Conservation (phyloP, 1,139 yeast species). For the Lizanozyma gosingica region DNA sequence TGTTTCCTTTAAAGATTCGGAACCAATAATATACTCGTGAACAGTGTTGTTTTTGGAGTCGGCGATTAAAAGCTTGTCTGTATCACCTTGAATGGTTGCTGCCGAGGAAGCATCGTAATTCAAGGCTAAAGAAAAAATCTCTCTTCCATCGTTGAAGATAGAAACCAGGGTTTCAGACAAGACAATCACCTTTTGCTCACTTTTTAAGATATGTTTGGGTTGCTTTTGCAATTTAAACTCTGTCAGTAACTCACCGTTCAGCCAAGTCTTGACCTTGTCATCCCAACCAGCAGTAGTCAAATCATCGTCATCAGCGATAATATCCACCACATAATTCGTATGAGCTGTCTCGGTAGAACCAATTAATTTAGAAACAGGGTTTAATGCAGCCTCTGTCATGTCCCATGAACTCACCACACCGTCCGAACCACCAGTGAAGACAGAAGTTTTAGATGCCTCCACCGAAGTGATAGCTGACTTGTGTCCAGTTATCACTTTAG, state of each 20-base stretch:
- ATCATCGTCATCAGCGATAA: conserved; percentile 16
- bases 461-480: conserved; percentile 67
- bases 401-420: conserved; percentile 66
- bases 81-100: conserved; percentile 28
- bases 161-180: conserved; percentile 41
- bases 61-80: conserved; percentile 38
- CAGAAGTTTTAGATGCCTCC: conserved; percentile 12
- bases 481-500: conserved; percentile 57
- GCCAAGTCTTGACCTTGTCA: conserved; percentile 53
- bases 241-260: conserved; percentile 16
- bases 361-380: conserved; percentile 18
- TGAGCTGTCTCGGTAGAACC: conserved; percentile 34
- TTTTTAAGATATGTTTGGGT: conserved; percentile 48
- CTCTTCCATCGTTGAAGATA: conserved; percentile 18
- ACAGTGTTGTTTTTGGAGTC: conserved; percentile 33
- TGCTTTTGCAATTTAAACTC: conserved; percentile 41
- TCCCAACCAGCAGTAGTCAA: conserved; percentile 79
- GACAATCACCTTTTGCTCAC: conserved; percentile 25
- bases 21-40: conserved; percentile 17
- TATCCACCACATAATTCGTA: conserved; percentile 48
- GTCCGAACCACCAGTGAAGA: conserved; percentile 75
- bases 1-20: conserved; percentile 10
- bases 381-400: conserved; percentile 22
- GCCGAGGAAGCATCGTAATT: conserved; percentile 30
- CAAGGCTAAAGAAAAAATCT: conserved; percentile 14